A percentile compares a stretch with the other conserved stretches of the same genome.
Conservation (phyloP, 2,329 filamentous ascomycete genomes). For the Alternaria triticimaculans region DNA sequence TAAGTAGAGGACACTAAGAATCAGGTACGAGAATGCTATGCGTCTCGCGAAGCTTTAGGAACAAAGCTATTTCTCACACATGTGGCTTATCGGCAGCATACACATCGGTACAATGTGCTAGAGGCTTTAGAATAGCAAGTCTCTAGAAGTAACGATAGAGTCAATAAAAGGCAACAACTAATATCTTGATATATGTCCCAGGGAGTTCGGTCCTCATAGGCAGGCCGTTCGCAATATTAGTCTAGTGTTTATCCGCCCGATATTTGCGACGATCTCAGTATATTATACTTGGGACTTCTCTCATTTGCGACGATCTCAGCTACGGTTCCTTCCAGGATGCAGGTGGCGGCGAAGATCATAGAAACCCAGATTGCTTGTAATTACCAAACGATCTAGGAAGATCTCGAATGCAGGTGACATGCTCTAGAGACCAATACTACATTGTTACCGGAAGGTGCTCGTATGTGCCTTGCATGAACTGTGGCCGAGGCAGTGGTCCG, state of each 20-base stretch:
- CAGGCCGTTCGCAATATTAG: not conserved
- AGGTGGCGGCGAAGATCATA: not conserved
- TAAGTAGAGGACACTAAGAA: not conserved
- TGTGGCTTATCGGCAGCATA: not conserved
- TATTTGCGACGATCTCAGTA: not conserved
- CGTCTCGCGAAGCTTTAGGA: not conserved
- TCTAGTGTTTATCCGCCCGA: not conserved
- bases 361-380: not conserved
- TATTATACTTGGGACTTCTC: not conserved
- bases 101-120: not conserved
- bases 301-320: not conserved
- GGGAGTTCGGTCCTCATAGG: not conserved
- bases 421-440: not conserved
- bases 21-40: not conserved
- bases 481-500: constrained; percentile 1
- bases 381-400: not conserved
- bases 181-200: not conserved
- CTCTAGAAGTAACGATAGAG: not conserved
- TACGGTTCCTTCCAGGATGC: not conserved
- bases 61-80: not conserved
- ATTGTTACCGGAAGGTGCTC: constrained; percentile 2
- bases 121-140: not conserved
- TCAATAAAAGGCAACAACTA: not conserved
- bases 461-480: constrained; percentile 3
- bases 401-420: not conserved